Evolutionary conservation across 192 early-diverging fungal genomes (phyloP), one percentile per base, ranked within the genome.

Genomic region (Coemansia sp.): DNA sequence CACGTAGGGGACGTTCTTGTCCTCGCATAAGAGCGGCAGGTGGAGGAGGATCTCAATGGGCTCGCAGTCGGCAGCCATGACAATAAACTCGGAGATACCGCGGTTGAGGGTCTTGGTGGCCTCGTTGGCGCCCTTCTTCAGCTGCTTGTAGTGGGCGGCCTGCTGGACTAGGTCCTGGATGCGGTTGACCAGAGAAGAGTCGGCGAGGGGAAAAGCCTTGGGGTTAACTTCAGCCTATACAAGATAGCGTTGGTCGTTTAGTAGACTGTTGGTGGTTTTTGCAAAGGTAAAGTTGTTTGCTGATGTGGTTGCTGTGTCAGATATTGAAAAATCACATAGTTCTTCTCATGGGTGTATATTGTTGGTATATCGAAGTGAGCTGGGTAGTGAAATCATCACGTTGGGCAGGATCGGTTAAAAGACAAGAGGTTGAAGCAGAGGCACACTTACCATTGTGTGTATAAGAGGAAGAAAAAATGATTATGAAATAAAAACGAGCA

Each of bases 1-100:
- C 34, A 99, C 95, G 75, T 99, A 99, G 39, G 97, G 97, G 42
- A 99, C 97, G 87, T 99, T 98, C 91, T 99, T 99, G 83, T 99
- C 97, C 83, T 99, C 97, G 83, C 97, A 97, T 60, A 97, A 83
- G 8, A 99, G 87, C 21, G 97, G 97, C 57, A 99, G 80, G 85
- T 99, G 95, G 42, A 99, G 85, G 39, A 99, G 83, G 76, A 99
- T 97, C 74, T 99, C 97, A 55, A 99, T 86, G 32, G 97, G 97
- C 82, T 95, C 91, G 60, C 94, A 91, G 81, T 99, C 97, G 62
- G 95, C 97, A 39, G 97, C 91, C 93, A 99, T 90, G 72, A 99
- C 87, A 70, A 99, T 94, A 85, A 98, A 98, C 84, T 98, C 97
- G 65, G 93, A 85, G 72, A 94, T 95, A 85, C 94, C 94, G 62